Conservation (phyloP, 352 stramenopile genomes). For the Globisporangium polare region DNA sequence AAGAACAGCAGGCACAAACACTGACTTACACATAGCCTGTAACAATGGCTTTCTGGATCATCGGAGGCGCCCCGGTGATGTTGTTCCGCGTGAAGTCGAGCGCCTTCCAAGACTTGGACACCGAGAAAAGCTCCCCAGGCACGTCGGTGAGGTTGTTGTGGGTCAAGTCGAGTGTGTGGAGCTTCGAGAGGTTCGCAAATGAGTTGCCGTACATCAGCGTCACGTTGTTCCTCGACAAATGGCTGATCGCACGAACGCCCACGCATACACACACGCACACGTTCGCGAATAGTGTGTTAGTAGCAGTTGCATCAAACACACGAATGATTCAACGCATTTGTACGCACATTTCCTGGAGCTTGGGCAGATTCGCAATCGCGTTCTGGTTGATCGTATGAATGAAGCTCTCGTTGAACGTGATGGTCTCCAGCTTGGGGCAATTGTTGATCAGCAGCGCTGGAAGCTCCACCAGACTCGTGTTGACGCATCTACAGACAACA, state of each 20-base stretch:
- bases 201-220: constrained; percentile 33
- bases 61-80: constrained; percentile 32
- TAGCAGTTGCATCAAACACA: too few relatives aligned
- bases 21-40: constrained; percentile 53
- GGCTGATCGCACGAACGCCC: constrained; percentile 13
- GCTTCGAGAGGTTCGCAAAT: constrained; percentile 39
- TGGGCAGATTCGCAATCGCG: constrained; percentile 30
- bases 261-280: too few relatives aligned
- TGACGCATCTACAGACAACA: constrained; percentile 24
- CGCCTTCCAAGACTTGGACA: constrained; percentile 45
- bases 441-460: constrained; percentile 26
- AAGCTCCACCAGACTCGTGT: constrained; percentile 38
- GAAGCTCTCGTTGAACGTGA: constrained; percentile 40
- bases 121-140: constrained; percentile 32
- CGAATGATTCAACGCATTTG: too few relatives aligned
- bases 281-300: too few relatives aligned
- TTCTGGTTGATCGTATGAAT: constrained; percentile 26
- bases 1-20: too few relatives aligned
- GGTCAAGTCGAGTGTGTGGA: constrained; percentile 57
- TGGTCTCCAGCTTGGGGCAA: constrained; percentile 33
- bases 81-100: constrained; percentile 55
- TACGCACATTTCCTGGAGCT: constrained; percentile 37
- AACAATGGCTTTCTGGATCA: constrained; percentile 32
- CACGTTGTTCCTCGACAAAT: constrained; percentile 42
- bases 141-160: constrained; percentile 45